These are phyloP conservation scores for Pseudohyphozyma bogoriensis DNA, from an alignment of 768 basidiomycete species.

Conservation along the genomic window DNA sequence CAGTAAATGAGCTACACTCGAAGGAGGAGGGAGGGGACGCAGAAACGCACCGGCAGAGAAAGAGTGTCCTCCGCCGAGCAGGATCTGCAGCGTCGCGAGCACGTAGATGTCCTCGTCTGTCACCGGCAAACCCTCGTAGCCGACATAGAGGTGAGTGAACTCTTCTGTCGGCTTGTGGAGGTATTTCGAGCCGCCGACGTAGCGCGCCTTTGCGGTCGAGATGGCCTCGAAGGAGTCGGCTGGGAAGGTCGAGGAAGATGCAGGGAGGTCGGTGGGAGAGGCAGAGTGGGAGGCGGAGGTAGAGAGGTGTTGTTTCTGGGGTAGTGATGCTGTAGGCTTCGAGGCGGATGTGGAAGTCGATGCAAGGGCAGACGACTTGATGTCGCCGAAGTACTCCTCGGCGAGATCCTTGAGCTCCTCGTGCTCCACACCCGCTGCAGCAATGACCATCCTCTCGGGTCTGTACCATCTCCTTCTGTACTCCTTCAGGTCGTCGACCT, in stretches of 20 bases:
- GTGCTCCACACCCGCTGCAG: slow-evolving; percentile 85
- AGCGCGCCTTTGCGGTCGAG: slow-evolving; percentile 41
- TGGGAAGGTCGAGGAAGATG: slow-evolving; percentile 5
- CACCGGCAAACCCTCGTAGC: slow-evolving; percentile 81
- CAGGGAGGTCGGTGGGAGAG: slow-evolving; percentile 8
- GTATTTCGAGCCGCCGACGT: slow-evolving; percentile 75
- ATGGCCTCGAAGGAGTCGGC: slow-evolving; percentile 34
- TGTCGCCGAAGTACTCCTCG: slow-evolving; percentile 69
- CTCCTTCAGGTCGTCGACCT: slow-evolving; percentile 50
- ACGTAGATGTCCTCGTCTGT: slow-evolving; percentile 86
- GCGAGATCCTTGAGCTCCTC: slow-evolving; percentile 75
- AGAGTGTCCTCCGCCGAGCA: slow-evolving; percentile 88
- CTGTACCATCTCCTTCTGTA: slow-evolving; percentile 74
- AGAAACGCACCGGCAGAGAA: slow-evolving; percentile 70
- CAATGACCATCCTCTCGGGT: slow-evolving; percentile 90
- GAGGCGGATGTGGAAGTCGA: not conserved
- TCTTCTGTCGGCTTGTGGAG: slow-evolving; percentile 49
- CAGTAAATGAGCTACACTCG: not conserved
- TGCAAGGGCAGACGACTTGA: slow-evolving; percentile 38
- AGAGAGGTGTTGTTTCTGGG: slow-evolving; percentile 40
- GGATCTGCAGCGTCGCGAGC: slow-evolving; percentile 84
- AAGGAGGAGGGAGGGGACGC: not conserved
- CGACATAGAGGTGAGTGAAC: slow-evolving; percentile 87
- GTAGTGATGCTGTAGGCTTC: not conserved
- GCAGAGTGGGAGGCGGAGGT: slow-evolving; percentile 38